Conservation (phyloP, 805 yeast genomes). For the Jamesozyma lodderae region DNA sequence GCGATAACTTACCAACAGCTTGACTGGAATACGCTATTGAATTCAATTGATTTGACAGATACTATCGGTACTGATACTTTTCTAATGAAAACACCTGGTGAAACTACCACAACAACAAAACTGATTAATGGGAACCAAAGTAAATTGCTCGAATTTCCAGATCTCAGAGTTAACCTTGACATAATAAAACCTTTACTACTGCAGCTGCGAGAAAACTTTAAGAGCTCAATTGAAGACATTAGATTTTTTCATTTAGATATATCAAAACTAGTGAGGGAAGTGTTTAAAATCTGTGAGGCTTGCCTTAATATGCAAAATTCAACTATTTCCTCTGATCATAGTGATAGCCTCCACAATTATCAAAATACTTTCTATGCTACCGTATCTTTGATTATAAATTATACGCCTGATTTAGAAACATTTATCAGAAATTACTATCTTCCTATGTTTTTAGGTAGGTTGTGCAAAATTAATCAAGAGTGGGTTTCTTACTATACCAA, state of each 20-base stretch:
- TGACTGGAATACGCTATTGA: conserved; percentile 1
- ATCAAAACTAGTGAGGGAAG: neutral
- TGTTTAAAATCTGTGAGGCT: neutral
- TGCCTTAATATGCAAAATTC: no score
- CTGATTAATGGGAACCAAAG: no score
- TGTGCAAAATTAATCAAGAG: neutral
- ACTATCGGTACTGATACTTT: neutral
- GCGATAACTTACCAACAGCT: neutral
- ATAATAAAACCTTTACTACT: no score
- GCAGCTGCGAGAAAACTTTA: conserved; percentile 1
- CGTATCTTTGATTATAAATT: conserved; percentile 3
- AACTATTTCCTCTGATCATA: no score
- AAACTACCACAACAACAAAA: no score
- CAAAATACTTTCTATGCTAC: neutral
- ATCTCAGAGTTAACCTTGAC: no score
- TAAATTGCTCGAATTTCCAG: no score
- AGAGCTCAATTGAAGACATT: neutral
- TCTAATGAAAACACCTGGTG: neutral
- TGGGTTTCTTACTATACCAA: neutral
- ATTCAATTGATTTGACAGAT: conserved; percentile 3
- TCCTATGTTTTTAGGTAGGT: conserved; percentile 1
- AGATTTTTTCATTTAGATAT: neutral
- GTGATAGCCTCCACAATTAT: neutral
- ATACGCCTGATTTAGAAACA: conserved; percentile 9
- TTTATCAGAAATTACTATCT: conserved; percentile 7